phyloP scores from a whole-genome alignment of 768 basidiomycete genomes.

The Dentipellis sp. region DNA sequence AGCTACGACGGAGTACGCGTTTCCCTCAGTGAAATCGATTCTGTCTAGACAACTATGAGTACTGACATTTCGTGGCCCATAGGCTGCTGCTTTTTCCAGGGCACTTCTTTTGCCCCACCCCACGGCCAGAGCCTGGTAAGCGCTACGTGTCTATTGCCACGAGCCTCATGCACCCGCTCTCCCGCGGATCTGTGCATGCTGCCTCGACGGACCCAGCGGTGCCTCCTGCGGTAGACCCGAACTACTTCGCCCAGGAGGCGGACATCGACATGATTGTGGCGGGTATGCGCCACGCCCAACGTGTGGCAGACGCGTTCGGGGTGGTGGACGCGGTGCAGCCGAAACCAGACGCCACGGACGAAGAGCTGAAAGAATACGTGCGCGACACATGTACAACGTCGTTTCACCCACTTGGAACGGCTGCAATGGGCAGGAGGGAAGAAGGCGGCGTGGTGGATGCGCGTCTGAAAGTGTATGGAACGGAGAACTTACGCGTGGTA shows the following conservation, averaged over 20 bases:
- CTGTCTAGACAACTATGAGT: no score
- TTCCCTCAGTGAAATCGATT: background rate
- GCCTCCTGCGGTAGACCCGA: conserved; percentile 36
- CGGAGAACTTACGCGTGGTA: background rate
- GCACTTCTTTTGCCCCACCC: conserved; percentile 22
- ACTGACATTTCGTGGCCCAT: no score
- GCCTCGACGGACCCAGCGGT: conserved; percentile 31
- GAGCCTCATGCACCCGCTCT: conserved; percentile 33
- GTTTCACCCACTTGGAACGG: background rate
- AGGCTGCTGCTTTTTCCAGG: conserved; percentile 9
- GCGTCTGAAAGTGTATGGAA: background rate
- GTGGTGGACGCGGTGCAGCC: background rate
- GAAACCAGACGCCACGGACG: background rate
- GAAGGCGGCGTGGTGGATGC: background rate
- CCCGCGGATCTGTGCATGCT: conserved; percentile 37
- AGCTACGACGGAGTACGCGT: background rate
- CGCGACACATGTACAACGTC: background rate
- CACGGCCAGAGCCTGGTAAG: conserved; percentile 20
- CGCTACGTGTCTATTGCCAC: conserved; percentile 27
- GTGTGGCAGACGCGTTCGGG: background rate
- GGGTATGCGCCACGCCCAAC: background rate
- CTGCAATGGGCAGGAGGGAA: background rate
- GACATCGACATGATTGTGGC: background rate
- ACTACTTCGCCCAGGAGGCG: conserved; percentile 21
- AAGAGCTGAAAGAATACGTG: background rate